phyloP scores from a whole-genome alignment of 108 stramenopile species.

The Stephanodiscus minutulus region DNA sequence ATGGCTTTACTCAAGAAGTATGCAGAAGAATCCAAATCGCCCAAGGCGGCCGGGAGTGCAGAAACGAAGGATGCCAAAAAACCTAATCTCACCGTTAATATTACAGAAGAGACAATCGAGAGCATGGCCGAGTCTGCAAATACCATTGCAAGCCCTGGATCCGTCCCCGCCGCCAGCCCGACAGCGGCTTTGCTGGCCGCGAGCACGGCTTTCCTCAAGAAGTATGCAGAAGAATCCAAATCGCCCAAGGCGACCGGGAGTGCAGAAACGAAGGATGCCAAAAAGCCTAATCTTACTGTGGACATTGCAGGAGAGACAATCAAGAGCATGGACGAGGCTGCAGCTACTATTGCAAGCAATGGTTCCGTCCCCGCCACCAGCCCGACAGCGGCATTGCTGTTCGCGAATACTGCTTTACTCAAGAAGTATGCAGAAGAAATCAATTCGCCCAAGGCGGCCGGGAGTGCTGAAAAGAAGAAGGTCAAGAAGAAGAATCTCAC shows the following conservation, averaged over 20 bases:
- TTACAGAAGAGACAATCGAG: no score
- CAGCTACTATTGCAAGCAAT: background rate
- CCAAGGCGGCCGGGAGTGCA: background rate
- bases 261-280: no score
- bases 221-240: background rate
- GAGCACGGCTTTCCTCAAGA: background rate
- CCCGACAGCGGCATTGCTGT: background rate
- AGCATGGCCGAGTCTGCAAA: background rate
- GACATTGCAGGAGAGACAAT: no score
- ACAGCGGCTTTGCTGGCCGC: background rate
- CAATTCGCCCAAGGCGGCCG: background rate
- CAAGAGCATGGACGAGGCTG: background rate
- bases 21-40: background rate
- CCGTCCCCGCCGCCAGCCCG: background rate
- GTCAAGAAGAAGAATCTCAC: background rate
- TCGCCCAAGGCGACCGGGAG: background rate
- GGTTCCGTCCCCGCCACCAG: background rate
- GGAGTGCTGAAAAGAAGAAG: no score
- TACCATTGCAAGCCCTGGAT: background rate
- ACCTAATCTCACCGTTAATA: background rate
- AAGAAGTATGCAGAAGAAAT: background rate
- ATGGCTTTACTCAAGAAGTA: background rate
- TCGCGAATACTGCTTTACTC: background rate
- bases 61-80: background rate
- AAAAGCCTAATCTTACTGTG: background rate